Evolutionary conservation across 2,329 filamentous ascomycete genomes (phyloP), one percentile per base, ranked within the genome.

Genomic region (Microdochium bolleyi): DNA sequence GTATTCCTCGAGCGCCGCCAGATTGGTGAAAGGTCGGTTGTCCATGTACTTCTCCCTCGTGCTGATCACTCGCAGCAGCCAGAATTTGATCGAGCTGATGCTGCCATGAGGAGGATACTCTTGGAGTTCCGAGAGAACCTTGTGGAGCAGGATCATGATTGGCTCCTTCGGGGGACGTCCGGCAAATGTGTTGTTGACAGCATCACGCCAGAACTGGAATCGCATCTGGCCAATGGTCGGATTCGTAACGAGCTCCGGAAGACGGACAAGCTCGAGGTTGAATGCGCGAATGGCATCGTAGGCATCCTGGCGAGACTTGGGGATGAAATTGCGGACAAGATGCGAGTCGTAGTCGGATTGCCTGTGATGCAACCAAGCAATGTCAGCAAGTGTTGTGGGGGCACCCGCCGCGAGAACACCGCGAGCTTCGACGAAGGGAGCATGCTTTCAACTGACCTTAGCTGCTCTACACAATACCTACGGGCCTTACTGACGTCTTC

Each of bases 181-280:
- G 1, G 86, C 78, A 55, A 96, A 87, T 1, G 89, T 87, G 56
- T 86, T 85, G 52, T 86, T 80, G 51, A 99, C 75, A 3, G 89
- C 84, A 61, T 97, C 92, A 50, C 89, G 83, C 89, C 94, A 97
- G 75, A 97, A 97, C 68, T 96, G 89, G 70, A 96, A 86, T 58
- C 94, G 90, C 78, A 97, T 84, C 51, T 85, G 78, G 50, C 90
- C 92, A 55, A 97, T 88, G 3, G 86, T 87, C n/a, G 88, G 83
- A 55, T 88, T 94, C 49, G 89, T 94, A 21, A 94, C 92, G 13
- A 88, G 84, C 70, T 97, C 92, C 53, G 94, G 90, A 56, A 97
- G 87, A 53, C 89, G 83, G 48, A 92, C 89, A 55, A 96, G 82
- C 68, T 96, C 92, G 62, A 97, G 80, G 66, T 99, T 99, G 69